Evolutionary conservation across 2,329 filamentous ascomycete genomes (phyloP), one percentile per base, ranked within the genome.

Genomic region (Alternaria brassicae): DNA sequence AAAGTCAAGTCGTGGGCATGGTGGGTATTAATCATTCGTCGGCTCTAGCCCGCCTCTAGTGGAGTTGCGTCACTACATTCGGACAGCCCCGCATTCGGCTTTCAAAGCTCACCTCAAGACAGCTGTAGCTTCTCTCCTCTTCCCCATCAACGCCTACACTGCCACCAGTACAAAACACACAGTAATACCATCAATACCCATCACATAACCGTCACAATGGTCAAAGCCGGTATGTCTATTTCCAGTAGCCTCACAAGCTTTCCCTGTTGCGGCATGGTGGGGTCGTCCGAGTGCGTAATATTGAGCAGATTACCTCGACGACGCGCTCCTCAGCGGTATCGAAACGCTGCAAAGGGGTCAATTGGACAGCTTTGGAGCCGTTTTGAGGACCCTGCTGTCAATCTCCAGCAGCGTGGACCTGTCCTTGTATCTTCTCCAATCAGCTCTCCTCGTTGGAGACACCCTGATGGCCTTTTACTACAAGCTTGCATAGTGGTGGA

Each of bases 161-260:
- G 30, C 62, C 62, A 53, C 41, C 61, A 56, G 54, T 56, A 17
- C 15, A 28, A 48, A 47, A 57, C 61, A 61, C 60, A 47, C 62
- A 62, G 50, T 59, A 53, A 59, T 58, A 62, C 25, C 37, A 45
- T 56, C 53, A 66, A 62, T 60, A 48, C 57, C 52, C 54, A 60
- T 60, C 53, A 52, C 63, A 67, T 61, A 81, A 84, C 83, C 84
- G 83, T 84, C 90, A 97, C 89, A 89, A 97, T 97, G 93, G 93
- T 97, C 86, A 97, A 97, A 88, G 93, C 94, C 84, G 92, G 92
- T 96, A 88, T 78, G 91, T 87, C 27, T 61, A 41, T 61, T 53
- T 57, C 12, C 57, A 47, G 39, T 62, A 68, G 48, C 47, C 58
- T 55, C 53, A 36, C 44, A 56, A 56, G 56, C 67, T 63, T 68